Evolutionary conservation across 192 early-diverging fungal species (phyloP).

Genomic region (Chytriomyces sp.): DNA sequence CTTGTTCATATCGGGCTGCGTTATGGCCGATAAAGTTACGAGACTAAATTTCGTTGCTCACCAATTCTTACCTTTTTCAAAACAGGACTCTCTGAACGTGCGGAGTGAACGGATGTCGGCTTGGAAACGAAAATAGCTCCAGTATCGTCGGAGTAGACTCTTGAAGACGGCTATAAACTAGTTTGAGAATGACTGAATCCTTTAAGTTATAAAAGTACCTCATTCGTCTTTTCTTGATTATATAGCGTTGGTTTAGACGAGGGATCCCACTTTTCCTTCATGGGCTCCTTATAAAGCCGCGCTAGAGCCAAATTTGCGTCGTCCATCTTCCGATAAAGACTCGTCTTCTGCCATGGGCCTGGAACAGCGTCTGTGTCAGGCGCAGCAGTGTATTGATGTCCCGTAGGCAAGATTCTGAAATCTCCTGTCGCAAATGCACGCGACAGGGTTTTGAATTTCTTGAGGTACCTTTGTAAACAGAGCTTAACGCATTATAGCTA

Average conservation of each 20-base stretch:
- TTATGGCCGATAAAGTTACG: not conserved
- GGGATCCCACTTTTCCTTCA: constrained; percentile 14
- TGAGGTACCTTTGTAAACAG: constrained; percentile 43
- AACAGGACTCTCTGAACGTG: not conserved
- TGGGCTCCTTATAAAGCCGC: constrained; percentile 45
- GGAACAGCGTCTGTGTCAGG: constrained; percentile 25
- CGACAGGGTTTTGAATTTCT: constrained; percentile 61
- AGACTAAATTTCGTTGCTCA: not conserved
- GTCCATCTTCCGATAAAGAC: constrained; percentile 51
- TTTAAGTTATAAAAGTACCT: not conserved
- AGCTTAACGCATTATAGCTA: not conserved
- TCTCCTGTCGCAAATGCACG: constrained; percentile 60
- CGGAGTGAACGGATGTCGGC: not conserved
- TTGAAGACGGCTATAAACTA: not conserved
- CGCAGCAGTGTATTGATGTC: constrained; percentile 5
- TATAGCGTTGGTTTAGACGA: constrained; percentile 24
- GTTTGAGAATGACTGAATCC: not conserved
- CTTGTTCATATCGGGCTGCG: constrained; percentile 1
- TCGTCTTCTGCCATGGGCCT: constrained; percentile 53
- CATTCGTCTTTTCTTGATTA: not conserved
- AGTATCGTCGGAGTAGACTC: constrained; percentile 19
- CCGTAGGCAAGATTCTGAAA: constrained; percentile 45
- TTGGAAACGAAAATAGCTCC: not conserved
- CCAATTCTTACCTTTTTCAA: not conserved
- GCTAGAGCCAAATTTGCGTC: constrained; percentile 45